These are phyloP conservation scores for Epichloe elymi DNA, from an alignment of 2,329 filamentous ascomycete species.

Conservation along the genomic window DNA sequence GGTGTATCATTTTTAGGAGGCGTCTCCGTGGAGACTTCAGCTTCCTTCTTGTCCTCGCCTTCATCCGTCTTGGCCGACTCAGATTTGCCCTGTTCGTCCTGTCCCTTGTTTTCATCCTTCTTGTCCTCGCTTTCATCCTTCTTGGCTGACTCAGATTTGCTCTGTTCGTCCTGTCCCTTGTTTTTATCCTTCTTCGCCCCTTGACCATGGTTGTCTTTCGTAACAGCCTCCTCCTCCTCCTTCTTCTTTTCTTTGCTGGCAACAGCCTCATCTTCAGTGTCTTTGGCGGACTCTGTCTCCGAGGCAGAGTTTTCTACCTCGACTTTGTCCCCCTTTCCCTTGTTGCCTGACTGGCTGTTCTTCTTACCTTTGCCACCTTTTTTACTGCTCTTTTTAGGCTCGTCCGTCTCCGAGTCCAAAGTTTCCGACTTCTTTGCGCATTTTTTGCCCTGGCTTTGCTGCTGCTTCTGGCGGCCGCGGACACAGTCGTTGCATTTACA, in stretches of 20 bases:
- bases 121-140: constrained; percentile 3
- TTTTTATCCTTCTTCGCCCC: constrained; percentile 8
- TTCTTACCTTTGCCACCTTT: constrained; percentile 6
- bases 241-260: constrained; percentile 8
- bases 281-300: constrained; percentile 12
- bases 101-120: not conserved
- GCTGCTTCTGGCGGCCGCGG: constrained; percentile 8
- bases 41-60: constrained; percentile 3
- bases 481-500: constrained; percentile 16
- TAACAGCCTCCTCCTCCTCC: not conserved
- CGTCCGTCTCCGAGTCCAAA: constrained; percentile 4
- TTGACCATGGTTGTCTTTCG: constrained; percentile 2
- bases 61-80: constrained; percentile 7
- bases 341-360: constrained; percentile 9
- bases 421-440: constrained; percentile 3
- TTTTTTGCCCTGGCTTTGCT: constrained; percentile 4
- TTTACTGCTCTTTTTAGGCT: constrained; percentile 11
- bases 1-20: not conserved
- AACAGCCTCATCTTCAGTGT: constrained; percentile 8
- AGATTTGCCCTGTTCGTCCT: constrained; percentile 7
- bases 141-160: constrained; percentile 10
- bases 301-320: constrained; percentile 9
- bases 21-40: not conserved
- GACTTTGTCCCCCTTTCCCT: constrained; percentile 9
- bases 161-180: constrained; percentile 1